Evolutionary conservation across 1,284 basidiomycete species (phyloP).

Genomic region (Ceratobasidium sp.): DNA sequence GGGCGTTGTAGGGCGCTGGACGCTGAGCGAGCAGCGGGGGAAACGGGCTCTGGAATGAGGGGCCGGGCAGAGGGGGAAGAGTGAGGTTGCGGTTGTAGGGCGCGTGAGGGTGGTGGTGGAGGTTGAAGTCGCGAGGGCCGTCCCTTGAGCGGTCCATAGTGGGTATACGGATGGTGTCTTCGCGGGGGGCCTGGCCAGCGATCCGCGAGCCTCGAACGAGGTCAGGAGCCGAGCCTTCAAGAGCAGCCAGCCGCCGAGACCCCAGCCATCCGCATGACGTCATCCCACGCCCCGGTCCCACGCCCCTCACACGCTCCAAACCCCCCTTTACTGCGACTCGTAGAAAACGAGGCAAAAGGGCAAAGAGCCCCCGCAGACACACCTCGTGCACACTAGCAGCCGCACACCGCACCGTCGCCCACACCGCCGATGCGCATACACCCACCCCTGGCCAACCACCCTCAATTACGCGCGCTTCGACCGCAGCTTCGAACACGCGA

Average conservation of each 20-base stretch:
- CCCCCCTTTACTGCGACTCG: no score
- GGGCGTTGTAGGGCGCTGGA: constrained; percentile 39
- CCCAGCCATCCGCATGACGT: not conserved
- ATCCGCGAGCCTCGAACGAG: constrained; percentile 2
- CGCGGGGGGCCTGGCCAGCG: constrained; percentile 10
- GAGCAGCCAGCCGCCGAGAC: not conserved
- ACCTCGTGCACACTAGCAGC: not conserved
- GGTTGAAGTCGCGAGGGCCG: not conserved
- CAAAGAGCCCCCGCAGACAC: no score
- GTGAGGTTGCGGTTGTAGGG: constrained; percentile 36
- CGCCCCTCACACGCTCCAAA: not conserved
- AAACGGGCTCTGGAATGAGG: constrained; percentile 32
- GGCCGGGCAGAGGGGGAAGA: constrained; percentile 35
- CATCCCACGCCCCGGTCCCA: constrained; percentile 5
- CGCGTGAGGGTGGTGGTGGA: constrained; percentile 40
- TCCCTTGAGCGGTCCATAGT: constrained; percentile 13
- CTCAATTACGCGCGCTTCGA: not conserved
- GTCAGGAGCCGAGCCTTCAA: not conserved
- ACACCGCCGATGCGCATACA: constrained; percentile 17
- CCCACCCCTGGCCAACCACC: not conserved
- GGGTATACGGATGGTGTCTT: not conserved
- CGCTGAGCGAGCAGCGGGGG: constrained; percentile 35
- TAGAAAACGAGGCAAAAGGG: no score
- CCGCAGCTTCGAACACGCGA: constrained; percentile 14
- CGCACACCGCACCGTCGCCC: not conserved